These are phyloP conservation scores for Talaromyces albobiverticillius DNA, from an alignment of 2,329 filamentous ascomycete species.

Conservation along the genomic window DNA sequence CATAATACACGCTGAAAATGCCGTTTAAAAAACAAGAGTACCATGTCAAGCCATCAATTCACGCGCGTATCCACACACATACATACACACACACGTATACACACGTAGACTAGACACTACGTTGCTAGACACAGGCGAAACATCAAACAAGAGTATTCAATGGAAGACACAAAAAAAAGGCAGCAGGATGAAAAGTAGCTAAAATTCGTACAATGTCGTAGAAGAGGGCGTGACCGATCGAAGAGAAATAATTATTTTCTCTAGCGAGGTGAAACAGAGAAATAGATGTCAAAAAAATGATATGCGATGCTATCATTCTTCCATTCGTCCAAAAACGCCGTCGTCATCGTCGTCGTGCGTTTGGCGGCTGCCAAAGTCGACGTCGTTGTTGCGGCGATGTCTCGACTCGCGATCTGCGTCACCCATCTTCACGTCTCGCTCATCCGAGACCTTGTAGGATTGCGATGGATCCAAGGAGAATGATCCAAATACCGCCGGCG, in stretches of 20 bases:
- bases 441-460: conserved; percentile 48
- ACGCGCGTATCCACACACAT: conserved; percentile 9
- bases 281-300: conserved; percentile 7
- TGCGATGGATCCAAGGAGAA: conserved; percentile 44
- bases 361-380: conserved; percentile 58
- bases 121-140: conserved; percentile 9
- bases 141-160: conserved; percentile 5
- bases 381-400: conserved; percentile 52
- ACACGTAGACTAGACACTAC: not conserved
- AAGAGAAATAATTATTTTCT: conserved; percentile 1
- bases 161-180: not conserved
- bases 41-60: conserved; percentile 4
- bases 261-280: conserved; percentile 11
- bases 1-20: conserved; percentile 16
- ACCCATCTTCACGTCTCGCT: conserved; percentile 67
- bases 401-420: conserved; percentile 50
- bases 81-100: not conserved
- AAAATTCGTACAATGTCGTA: conserved; percentile 37
- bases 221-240: conserved; percentile 19
- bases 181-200: conserved; percentile 2
- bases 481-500: conserved; percentile 40
- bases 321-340: conserved; percentile 94
- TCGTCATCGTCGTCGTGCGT: conserved; percentile 84
- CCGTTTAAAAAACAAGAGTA: not conserved
- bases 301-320: too few species aligned